Evolutionary conservation across 805 yeast species (phyloP).

Genomic region (Sugiyamaella boreocaroliniensis): DNA sequence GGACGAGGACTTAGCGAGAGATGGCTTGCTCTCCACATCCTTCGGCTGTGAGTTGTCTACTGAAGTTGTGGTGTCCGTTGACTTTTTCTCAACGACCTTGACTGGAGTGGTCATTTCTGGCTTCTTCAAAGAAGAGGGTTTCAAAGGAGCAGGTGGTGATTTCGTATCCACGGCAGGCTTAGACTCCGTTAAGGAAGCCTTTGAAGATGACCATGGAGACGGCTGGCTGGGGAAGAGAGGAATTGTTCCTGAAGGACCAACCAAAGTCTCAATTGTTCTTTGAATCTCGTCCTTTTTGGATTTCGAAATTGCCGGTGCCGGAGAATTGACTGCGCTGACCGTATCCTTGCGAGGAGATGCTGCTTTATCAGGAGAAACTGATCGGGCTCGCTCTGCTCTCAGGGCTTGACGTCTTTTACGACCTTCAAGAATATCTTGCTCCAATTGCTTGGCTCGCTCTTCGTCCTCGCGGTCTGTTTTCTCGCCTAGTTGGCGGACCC

Average conservation of each 20-base stretch:
- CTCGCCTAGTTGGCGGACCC: conserved; percentile 27
- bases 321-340: neutral
- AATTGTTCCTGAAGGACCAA: conserved; percentile 6
- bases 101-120: neutral
- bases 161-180: too few relatives aligned
- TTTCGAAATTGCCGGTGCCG: neutral
- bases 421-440: conserved; percentile 27
- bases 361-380: conserved; percentile 18
- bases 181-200: too few relatives aligned
- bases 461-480: conserved; percentile 29
- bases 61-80: too few relatives aligned
- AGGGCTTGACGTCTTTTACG: conserved; percentile 23
- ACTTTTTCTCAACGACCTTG: too few relatives aligned
- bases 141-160: too few relatives aligned
- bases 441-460: conserved; percentile 25
- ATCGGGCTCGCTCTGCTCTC: conserved; percentile 20
- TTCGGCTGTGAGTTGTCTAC: too few relatives aligned
- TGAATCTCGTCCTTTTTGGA: conserved; percentile 9
- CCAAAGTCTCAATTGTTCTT: conserved; percentile 11
- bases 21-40: too few relatives aligned
- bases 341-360: neutral
- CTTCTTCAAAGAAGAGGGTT: neutral
- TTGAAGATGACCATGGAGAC: neutral
- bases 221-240: conserved; percentile 1
- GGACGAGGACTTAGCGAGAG: too few relatives aligned